Base-by-base conservation (phyloP, 805 yeast genomes). In the Yamadazyma paraphyllophila region DNA sequence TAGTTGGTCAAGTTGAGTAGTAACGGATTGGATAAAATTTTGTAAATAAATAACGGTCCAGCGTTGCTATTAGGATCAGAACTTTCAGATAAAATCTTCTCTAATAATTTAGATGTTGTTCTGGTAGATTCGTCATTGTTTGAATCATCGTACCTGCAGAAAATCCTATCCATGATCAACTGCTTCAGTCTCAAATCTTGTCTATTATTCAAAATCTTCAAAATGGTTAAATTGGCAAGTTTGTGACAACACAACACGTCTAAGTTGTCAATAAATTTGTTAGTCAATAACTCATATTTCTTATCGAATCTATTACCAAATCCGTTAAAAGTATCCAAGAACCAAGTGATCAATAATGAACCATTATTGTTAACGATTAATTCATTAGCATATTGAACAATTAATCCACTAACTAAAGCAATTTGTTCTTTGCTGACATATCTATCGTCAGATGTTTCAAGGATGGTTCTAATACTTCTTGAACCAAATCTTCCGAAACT, bases 401-500 rank as follows among this genome's bases (percentile, higher is more conserved):
- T 86, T 52, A 88, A 79, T 1, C 88, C 82, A 7, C 96, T 83
- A 7, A 92, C 75, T 38, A 88, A 74, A 4, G 85, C 65, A 39
- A 83, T 76, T 59, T 88, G 94, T 57, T 83, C 92, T 15, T 67
- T 66, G 8, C 83, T 73, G 12, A 64, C 46, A 15, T 46, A 47
- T 24, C 41, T 46, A n/a, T 44, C 51, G 30, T 49, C 41, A 24
- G 82, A 81, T 40, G 91, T 82, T 66, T 94, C 99, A 43, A 94
- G 71, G 54, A 96, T 89, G 0, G 98, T 96, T 52, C 99, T 73
- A 48, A 92, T 83, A 15, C 98, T 96, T 53, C 99, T 77, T 0
- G 97, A 92, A 36, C 99, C 99, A 63, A 88, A 94, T 58, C 98
- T 76, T 49, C 92, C 95, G 55, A 81, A 87, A 37, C 94, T 83